Conservation (phyloP, 805 yeast species). For the Ascoidea rubescens region DNA sequence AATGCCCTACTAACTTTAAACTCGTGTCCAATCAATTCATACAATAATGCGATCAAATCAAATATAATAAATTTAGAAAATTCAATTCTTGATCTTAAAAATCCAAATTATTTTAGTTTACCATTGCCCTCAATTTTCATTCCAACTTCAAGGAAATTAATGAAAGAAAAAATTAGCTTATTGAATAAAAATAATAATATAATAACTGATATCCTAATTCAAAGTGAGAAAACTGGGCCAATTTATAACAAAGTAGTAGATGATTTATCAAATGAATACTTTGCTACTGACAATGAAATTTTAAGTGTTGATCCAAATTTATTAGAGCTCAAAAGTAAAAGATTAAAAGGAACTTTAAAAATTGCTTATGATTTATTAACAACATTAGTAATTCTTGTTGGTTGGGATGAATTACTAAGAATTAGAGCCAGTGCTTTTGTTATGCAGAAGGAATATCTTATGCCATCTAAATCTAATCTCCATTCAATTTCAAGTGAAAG, state of each 20-base stretch:
- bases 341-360: conserved; percentile 36
- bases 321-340: conserved; percentile 34
- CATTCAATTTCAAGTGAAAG: neutral
- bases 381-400: conserved; percentile 48
- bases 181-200: conserved; percentile 6
- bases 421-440: conserved; percentile 62
- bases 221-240: conserved; percentile 8
- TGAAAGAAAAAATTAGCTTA: conserved; percentile 9
- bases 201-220: conserved; percentile 7
- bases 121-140: conserved; percentile 7
- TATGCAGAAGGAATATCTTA: conserved; percentile 56
- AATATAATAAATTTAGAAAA: conserved; percentile 15
- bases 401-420: conserved; percentile 70
- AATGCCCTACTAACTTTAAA: conserved; percentile 57
- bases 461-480: neutral
- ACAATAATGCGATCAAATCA: conserved; percentile 22
- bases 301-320: conserved; percentile 32
- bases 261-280: conserved; percentile 8
- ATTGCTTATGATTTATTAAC: conserved; percentile 61
- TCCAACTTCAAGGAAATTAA: neutral
- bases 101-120: conserved; percentile 2
- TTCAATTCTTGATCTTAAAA: conserved; percentile 3
- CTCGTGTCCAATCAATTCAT: conserved; percentile 52
- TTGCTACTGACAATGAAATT: conserved; percentile 17
- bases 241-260: conserved; percentile 9